Evolutionary conservation across 352 stramenopile genomes (phyloP).

Genomic region (Globisporangium polare): DNA sequence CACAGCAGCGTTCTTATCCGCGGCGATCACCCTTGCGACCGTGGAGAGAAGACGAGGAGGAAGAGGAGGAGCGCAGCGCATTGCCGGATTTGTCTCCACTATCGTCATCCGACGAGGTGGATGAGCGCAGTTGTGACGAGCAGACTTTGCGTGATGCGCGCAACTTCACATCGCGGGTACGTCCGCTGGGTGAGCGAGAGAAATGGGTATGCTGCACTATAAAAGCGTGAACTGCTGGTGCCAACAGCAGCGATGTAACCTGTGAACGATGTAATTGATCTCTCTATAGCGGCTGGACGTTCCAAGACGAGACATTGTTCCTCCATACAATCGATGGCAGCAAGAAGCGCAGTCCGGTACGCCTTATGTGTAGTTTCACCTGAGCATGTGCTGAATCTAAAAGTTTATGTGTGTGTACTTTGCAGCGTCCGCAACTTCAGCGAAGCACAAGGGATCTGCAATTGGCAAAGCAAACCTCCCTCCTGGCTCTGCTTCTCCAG

Average conservation of each 20-base stretch:
- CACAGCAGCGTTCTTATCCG: neutral
- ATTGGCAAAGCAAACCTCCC: neutral
- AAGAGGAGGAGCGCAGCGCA: neutral
- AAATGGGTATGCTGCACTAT: constrained; percentile 1
- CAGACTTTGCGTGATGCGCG: neutral
- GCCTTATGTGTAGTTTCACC: neutral
- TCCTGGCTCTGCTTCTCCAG: neutral
- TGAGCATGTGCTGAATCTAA: neutral
- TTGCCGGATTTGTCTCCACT: neutral
- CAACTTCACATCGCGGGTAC: neutral
- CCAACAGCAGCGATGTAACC: neutral
- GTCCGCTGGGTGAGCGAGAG: neutral
- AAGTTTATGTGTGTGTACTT: neutral
- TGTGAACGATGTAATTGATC: neutral
- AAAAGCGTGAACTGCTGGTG: neutral
- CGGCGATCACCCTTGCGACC: neutral
- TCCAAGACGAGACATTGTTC: neutral
- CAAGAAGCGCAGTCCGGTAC: neutral
- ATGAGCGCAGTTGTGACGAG: neutral
- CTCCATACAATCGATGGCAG: neutral
- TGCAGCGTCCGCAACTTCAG: neutral
- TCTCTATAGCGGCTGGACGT: constrained; percentile 6
- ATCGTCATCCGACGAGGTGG: neutral
- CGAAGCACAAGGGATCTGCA: neutral
- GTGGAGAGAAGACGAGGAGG: constrained; percentile 4